phyloP scores from a whole-genome alignment of 352 stramenopile genomes.

The Pythium vanterpoolii region DNA sequence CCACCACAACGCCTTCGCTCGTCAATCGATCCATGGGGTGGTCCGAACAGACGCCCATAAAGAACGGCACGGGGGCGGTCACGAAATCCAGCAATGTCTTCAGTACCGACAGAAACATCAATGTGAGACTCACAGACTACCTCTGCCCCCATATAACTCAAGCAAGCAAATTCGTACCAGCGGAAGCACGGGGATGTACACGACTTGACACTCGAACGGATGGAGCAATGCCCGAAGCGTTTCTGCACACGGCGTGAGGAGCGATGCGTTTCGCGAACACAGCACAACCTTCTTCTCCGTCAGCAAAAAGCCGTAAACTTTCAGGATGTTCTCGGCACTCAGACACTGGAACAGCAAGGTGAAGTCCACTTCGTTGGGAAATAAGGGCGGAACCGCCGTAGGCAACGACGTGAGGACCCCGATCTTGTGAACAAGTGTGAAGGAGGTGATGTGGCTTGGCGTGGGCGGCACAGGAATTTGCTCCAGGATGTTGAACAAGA shows the following conservation, averaged over 20 bases:
- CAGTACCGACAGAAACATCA: not conserved
- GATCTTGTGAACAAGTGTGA: conserved; percentile 35
- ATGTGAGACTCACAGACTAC: not conserved
- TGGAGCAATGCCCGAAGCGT: conserved; percentile 58
- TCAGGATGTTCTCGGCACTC: conserved; percentile 60
- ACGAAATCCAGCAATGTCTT: conserved; percentile 71
- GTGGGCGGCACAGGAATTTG: conserved; percentile 36
- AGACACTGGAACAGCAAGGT: conserved; percentile 69
- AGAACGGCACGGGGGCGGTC: conserved; percentile 69
- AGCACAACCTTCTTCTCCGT: conserved; percentile 74
- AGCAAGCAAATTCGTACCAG: too few relatives aligned
- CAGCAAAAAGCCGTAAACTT: conserved; percentile 62
- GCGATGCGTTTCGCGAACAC: conserved; percentile 44
- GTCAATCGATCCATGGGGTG: conserved; percentile 35
- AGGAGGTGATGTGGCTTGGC: conserved; percentile 30
- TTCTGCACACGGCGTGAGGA: conserved; percentile 62
- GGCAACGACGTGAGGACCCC: conserved; percentile 34
- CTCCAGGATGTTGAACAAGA: conserved; percentile 54
- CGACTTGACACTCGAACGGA: conserved; percentile 67
- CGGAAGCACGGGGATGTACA: conserved; percentile 73
- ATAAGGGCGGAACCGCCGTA: conserved; percentile 30
- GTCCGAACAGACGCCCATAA: conserved; percentile 65
- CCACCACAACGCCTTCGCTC: conserved; percentile 55
- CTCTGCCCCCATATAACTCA: too few relatives aligned
- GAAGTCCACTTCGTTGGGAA: conserved; percentile 61